These are phyloP conservation scores for Oidiodendron maius DNA, from an alignment of 495 filamentous ascomycete species.

Conservation along the genomic window DNA sequence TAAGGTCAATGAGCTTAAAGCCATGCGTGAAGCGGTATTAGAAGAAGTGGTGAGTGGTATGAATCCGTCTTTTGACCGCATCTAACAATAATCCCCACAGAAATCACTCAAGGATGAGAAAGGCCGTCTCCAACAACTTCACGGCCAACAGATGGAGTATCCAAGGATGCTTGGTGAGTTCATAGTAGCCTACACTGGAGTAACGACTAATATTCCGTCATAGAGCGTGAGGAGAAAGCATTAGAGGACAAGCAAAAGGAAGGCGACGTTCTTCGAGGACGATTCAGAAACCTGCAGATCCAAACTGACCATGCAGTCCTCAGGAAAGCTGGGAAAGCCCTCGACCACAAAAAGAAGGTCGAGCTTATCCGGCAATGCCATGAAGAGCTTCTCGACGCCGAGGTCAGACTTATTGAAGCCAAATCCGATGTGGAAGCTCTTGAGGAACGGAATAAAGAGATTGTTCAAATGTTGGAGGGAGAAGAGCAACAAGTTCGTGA, in stretches of 20 bases:
- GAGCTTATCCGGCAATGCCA: constrained; percentile 51
- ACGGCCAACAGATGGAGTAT: constrained; percentile 55
- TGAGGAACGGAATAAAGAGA: constrained; percentile 52
- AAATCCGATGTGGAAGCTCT: constrained; percentile 66
- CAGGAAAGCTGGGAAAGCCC: constrained; percentile 54
- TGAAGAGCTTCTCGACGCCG: constrained; percentile 57
- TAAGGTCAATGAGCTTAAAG: constrained; percentile 32
- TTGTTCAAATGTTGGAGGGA: constrained; percentile 45
- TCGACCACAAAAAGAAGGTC: constrained; percentile 56
- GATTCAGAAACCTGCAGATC: constrained; percentile 35
- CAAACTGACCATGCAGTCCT: constrained; percentile 53
- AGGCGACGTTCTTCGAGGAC: constrained; percentile 35
- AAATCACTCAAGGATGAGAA: constrained; percentile 30
- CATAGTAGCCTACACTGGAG: not conserved
- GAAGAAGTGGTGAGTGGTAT: constrained; percentile 9
- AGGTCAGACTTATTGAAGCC: constrained; percentile 71
- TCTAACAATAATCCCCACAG: constrained; percentile 18
- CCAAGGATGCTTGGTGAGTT: constrained; percentile 60
- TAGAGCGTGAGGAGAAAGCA: constrained; percentile 50
- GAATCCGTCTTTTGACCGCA: not conserved
- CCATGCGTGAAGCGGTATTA: constrained; percentile 28
- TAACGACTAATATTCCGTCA: constrained; percentile 6
- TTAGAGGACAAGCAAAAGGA: constrained; percentile 34
- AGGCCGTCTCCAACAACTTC: constrained; percentile 52
- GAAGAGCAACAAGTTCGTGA: constrained; percentile 27